Evolutionary conservation across 768 basidiomycete genomes (phyloP).

Genomic region (Pulveroboletus frians): DNA sequence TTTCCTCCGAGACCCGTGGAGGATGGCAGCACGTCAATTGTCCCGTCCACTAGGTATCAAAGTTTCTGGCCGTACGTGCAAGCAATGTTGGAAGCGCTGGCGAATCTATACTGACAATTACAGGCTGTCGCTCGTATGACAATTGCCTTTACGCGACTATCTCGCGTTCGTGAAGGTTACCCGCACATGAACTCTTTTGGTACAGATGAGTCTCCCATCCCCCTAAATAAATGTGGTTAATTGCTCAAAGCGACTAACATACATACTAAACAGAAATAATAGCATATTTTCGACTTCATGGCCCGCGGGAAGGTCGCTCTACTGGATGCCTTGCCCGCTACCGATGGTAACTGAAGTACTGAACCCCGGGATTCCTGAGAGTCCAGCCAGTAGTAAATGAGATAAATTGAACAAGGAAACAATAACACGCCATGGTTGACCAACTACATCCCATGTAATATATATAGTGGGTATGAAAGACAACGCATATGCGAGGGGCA

Average conservation of each 20-base stretch:
- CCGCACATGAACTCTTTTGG: neutral
- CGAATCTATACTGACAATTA: too few species aligned
- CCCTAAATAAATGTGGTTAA: neutral
- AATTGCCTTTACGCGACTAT: neutral
- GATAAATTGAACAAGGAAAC: neutral
- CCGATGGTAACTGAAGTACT: neutral
- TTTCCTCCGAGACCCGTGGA: neutral
- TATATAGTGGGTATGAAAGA: neutral
- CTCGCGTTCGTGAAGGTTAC: neutral
- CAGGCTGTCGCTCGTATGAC: conserved; percentile 1
- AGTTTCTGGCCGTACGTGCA: neutral
- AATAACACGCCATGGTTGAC: neutral
- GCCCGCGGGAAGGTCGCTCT: neutral
- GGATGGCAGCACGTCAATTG: neutral
- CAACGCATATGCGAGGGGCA: neutral
- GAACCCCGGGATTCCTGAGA: neutral
- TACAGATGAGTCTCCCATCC: neutral
- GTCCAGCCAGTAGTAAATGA: neutral
- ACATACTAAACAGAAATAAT: neutral
- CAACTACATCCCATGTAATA: too few species aligned
- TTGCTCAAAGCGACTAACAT: neutral
- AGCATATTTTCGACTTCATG: neutral
- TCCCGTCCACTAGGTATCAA: neutral
- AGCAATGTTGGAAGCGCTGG: neutral
- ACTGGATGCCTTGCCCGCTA: neutral